A percentile compares a stretch with the other conserved stretches of the same genome.
These are phyloP conservation scores for Blumeria graminis DNA, from an alignment of 2,329 filamentous ascomycete genomes.

Conservation along the genomic window DNA sequence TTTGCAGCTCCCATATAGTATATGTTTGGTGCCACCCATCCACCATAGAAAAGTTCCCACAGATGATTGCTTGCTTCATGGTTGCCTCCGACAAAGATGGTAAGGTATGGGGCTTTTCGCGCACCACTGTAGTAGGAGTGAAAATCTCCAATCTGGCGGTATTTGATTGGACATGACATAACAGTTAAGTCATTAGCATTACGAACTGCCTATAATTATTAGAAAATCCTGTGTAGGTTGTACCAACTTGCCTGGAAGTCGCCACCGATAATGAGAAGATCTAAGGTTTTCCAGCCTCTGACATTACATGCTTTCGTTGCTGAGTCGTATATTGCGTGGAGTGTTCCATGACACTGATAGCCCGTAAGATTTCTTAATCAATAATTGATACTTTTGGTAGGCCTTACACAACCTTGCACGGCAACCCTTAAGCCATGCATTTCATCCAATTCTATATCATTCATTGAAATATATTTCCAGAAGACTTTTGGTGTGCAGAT, in stretches of 20 bases:
- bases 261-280: slow-evolving; percentile 81
- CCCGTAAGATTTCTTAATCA: background rate
- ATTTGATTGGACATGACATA: slow-evolving; percentile 78
- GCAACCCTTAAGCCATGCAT: slow-evolving; percentile 43
- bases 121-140: slow-evolving; percentile 76
- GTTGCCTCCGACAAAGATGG: slow-evolving; percentile 81
- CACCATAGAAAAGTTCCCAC: slow-evolving; percentile 84
- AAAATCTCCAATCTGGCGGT: slow-evolving; percentile 73
- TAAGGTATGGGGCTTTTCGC: slow-evolving; percentile 60
- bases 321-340: slow-evolving; percentile 76
- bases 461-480: background rate
- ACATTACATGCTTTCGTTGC: slow-evolving; percentile 42
- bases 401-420: slow-evolving; percentile 61
- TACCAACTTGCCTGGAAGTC: slow-evolving; percentile 53
- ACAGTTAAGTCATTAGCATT: slow-evolving; percentile 71
- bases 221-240: slow-evolving; percentile 1
- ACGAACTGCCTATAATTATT: slow-evolving; percentile 40
- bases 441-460: slow-evolving; percentile 1
- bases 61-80: slow-evolving; percentile 83
- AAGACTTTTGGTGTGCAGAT: no score
- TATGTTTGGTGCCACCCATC: slow-evolving; percentile 91
- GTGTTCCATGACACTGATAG: slow-evolving; percentile 60
- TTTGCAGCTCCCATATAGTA: slow-evolving; percentile 93
- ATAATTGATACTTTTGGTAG: background rate
- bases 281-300: slow-evolving; percentile 58